Conservation (phyloP, 768 basidiomycete species). For the Symmetrospora coprosmae region DNA sequence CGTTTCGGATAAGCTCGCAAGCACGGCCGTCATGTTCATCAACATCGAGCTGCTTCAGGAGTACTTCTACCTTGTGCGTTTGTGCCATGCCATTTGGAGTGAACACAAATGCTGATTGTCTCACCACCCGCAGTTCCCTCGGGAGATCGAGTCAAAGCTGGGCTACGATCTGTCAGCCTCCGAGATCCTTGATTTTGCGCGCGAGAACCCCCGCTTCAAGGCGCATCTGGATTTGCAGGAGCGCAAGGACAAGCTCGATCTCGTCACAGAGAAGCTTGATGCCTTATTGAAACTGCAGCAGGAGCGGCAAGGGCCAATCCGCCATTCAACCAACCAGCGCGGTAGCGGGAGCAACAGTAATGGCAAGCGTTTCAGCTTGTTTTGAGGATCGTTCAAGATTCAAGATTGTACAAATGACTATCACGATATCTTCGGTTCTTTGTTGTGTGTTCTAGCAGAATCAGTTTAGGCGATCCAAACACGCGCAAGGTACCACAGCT, state of each 20-base stretch:
- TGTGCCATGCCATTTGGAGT: not conserved
- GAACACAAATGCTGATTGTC: not conserved
- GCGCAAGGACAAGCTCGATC: conserved; percentile 86
- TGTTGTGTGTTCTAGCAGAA: no score
- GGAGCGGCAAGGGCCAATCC: conserved; percentile 40
- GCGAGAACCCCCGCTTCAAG: conserved; percentile 81
- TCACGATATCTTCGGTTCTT: no score
- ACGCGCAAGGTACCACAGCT: no score
- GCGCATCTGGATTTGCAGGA: conserved; percentile 86
- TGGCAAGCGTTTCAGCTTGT: conserved; percentile 11
- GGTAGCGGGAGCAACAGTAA: not conserved
- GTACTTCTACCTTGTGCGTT: conserved; percentile 85
- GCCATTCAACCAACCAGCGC: not conserved
- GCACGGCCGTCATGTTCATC: conserved; percentile 95
- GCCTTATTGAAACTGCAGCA: conserved; percentile 91
- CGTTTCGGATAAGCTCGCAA: conserved; percentile 88
- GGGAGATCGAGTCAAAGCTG: conserved; percentile 86
- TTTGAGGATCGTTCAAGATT: no score
- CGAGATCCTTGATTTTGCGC: conserved; percentile 79
- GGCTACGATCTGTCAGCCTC: conserved; percentile 82
- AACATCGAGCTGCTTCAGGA: conserved; percentile 95
- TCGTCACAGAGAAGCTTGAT: conserved; percentile 58
- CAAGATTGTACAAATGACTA: no score
- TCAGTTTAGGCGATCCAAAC: no score
- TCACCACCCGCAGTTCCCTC: conserved; percentile 63